Conservation (phyloP, 2,329 filamentous ascomycete species). For the Arachnopeziza araneosa region DNA sequence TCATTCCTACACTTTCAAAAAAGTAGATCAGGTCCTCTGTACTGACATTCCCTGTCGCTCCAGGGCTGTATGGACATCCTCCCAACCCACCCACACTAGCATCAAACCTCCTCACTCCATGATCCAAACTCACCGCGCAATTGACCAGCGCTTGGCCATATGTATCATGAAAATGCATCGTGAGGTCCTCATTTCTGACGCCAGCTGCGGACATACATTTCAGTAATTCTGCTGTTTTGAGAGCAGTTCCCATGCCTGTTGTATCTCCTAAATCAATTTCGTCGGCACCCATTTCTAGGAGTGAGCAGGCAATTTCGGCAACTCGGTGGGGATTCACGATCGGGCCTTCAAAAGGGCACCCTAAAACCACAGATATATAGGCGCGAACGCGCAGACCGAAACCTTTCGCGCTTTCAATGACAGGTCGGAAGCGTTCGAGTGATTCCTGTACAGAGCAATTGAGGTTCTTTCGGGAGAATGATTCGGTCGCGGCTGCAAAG, state of each 20-base stretch:
- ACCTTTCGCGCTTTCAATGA: slow-evolving; percentile 63
- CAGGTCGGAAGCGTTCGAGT: slow-evolving; percentile 61
- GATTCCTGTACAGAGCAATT: slow-evolving; percentile 76
- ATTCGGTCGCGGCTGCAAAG: slow-evolving; percentile 77
- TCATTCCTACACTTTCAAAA: slow-evolving; percentile 66
- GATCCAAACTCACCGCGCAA: slow-evolving; percentile 68
- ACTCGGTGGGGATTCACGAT: slow-evolving; percentile 59
- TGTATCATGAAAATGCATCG: slow-evolving; percentile 85
- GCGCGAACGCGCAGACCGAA: slow-evolving; percentile 65
- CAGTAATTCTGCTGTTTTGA: slow-evolving; percentile 59
- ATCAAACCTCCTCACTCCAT: slow-evolving; percentile 75
- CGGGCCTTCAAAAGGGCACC: slow-evolving; percentile 69
- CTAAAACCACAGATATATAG: slow-evolving; percentile 75
- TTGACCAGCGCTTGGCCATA: slow-evolving; percentile 84
- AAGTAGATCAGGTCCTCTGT: slow-evolving; percentile 82
- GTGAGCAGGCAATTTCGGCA: slow-evolving; percentile 58
- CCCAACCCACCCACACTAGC: slow-evolving; percentile 74
- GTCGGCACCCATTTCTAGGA: slow-evolving; percentile 83
- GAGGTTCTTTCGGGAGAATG: slow-evolving; percentile 74
- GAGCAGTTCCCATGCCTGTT: slow-evolving; percentile 83
- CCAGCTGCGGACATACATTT: slow-evolving; percentile 60
- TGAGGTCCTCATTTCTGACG: slow-evolving; percentile 63
- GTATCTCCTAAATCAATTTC: slow-evolving; percentile 90
- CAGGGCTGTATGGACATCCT: slow-evolving; percentile 79
- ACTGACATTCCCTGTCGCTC: slow-evolving; percentile 79